phyloP scores from a whole-genome alignment of 1,284 basidiomycete species.

The Meripilus lineatus region DNA sequence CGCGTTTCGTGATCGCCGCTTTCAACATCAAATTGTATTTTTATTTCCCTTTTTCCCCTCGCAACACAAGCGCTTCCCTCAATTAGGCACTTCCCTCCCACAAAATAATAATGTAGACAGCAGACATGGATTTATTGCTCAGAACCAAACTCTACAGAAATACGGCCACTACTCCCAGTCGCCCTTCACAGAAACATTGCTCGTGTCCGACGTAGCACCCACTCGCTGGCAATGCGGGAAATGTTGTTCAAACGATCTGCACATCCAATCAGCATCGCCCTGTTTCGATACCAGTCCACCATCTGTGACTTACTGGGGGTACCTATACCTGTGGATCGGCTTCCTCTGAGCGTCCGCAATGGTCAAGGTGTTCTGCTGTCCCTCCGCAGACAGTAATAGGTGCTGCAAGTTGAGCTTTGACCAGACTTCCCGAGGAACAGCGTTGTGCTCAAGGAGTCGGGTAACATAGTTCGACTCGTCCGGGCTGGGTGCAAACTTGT shows the following conservation, averaged over 20 bases:
- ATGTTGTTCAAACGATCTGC: slow-evolving; percentile 42
- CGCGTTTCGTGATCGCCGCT: no score
- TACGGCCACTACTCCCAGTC: no score
- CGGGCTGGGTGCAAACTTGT: slow-evolving; percentile 62
- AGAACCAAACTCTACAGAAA: no score
- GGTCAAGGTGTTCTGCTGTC: slow-evolving; percentile 40
- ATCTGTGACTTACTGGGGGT: slow-evolving; percentile 55
- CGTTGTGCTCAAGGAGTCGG: slow-evolving; percentile 54
- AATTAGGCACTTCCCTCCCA: no score
- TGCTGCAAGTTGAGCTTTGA: slow-evolving; percentile 49
- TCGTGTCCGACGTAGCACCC: slow-evolving; percentile 40
- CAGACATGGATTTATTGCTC: slow-evolving; percentile 13
- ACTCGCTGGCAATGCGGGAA: slow-evolving; percentile 49
- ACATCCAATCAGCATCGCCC: neutral
- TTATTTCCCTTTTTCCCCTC: no score
- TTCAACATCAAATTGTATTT: no score
- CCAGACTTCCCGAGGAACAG: slow-evolving; percentile 46
- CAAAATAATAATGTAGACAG: slow-evolving; percentile 11
- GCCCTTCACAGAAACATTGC: slow-evolving; percentile 41
- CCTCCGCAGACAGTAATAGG: slow-evolving; percentile 42
- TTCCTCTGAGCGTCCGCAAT: slow-evolving; percentile 48
- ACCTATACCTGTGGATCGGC: slow-evolving; percentile 54
- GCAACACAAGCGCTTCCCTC: no score
- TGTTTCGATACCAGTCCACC: neutral
- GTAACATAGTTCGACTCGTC: slow-evolving; percentile 56